Percentiles rank a stretch among this genome's conserved stretches.
phyloP scores from a whole-genome alignment of 2,329 filamentous ascomycete genomes.

The Clarireedia homoeocarpa region DNA sequence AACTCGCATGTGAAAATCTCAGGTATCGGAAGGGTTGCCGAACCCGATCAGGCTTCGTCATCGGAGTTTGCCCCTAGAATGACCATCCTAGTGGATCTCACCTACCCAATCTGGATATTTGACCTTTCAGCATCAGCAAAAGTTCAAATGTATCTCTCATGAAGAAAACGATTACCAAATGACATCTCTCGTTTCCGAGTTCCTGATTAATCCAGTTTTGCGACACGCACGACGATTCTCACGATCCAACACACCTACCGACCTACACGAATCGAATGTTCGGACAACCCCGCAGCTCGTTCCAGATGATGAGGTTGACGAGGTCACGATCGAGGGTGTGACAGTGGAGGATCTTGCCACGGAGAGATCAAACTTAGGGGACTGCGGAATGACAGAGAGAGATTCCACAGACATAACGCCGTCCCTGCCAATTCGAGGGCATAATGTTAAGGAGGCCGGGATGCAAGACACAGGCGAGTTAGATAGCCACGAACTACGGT shows the following conservation, averaged over 20 bases:
- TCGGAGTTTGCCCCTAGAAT: constrained; percentile 3
- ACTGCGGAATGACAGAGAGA: neutral
- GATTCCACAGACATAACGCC: constrained; percentile 10
- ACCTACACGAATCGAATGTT: constrained; percentile 30
- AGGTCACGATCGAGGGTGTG: constrained; percentile 18
- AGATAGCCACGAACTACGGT: neutral
- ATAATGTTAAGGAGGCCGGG: constrained; percentile 21
- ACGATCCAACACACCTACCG: constrained; percentile 28
- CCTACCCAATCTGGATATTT: neutral
- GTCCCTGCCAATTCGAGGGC: constrained; percentile 20
- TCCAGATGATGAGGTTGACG: constrained; percentile 12
- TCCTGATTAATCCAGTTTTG: constrained; percentile 58
- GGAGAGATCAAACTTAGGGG: neutral
- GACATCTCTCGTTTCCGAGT: constrained; percentile 57
- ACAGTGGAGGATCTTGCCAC: neutral
- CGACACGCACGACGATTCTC: constrained; percentile 60
- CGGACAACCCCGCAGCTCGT: constrained; percentile 17
- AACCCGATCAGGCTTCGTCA: constrained; percentile 10
- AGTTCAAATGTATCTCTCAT: constrained; percentile 8
- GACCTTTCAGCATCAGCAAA: neutral
- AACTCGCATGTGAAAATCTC: constrained; percentile 6
- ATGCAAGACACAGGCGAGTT: constrained; percentile 11
- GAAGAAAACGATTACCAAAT: constrained; percentile 34
- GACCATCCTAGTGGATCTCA: neutral
- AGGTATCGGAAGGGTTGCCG: constrained; percentile 4